These are phyloP conservation scores for Metarhizium anisopliae DNA, from an alignment of 2,329 filamentous ascomycete species.

Conservation along the genomic window DNA sequence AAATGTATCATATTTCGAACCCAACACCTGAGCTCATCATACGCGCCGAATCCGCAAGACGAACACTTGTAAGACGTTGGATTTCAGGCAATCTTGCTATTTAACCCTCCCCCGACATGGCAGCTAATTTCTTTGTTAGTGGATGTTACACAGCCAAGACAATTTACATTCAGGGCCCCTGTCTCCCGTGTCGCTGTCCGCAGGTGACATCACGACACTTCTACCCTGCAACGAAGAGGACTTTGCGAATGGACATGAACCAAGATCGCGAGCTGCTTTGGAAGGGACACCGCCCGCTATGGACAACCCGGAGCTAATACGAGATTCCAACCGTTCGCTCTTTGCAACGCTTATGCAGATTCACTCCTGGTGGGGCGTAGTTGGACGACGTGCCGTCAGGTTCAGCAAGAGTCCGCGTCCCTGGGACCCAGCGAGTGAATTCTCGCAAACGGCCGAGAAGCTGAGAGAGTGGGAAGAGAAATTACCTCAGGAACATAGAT, in stretches of 20 bases:
- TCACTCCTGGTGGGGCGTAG: constrained; percentile 44
- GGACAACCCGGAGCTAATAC: constrained; percentile 33
- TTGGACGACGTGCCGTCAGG: constrained; percentile 38
- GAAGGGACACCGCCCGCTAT: constrained; percentile 42
- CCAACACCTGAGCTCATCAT: constrained; percentile 36
- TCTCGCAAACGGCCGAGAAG: constrained; percentile 31
- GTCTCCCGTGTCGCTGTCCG: constrained; percentile 41
- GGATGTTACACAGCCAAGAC: constrained; percentile 52
- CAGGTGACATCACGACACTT: constrained; percentile 44
- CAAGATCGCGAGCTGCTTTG: constrained; percentile 40
- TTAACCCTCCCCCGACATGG: neutral
- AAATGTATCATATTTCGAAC: constrained; percentile 37
- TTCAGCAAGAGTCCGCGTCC: constrained; percentile 34
- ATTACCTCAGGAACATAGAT: constrained; percentile 38
- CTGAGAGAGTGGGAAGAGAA: constrained; percentile 39
- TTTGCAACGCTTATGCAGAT: constrained; percentile 48
- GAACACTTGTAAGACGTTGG: constrained; percentile 37
- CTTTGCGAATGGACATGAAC: constrained; percentile 38
- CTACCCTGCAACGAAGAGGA: constrained; percentile 44
- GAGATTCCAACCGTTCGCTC: constrained; percentile 36
- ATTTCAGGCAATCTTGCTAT: neutral
- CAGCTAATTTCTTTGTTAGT: constrained; percentile 23
- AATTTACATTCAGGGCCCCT: constrained; percentile 45
- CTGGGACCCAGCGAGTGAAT: constrained; percentile 40
- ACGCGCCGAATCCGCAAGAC: constrained; percentile 44